Percentiles rank a stretch among this genome's conserved stretches.
These are phyloP conservation scores for Ocimum tenuiflorum DNA, from an alignment of 257 asterid genomes.

Conservation along the genomic window DNA sequence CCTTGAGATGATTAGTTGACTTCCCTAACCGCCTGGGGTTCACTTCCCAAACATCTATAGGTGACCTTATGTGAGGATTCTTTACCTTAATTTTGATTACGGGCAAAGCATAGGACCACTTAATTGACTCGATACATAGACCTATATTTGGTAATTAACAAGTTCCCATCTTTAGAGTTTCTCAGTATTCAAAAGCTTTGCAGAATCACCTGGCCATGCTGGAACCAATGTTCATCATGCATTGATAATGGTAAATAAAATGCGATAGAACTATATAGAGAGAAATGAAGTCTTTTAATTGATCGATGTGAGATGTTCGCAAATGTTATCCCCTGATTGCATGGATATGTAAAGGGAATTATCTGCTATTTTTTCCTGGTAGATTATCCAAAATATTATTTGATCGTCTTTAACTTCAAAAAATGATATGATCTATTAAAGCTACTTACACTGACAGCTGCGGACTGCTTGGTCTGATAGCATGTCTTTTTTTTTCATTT, in stretches of 20 bases:
- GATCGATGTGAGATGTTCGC: background rate
- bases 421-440: background rate
- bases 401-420: background rate
- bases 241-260: background rate
- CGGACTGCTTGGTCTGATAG: background rate
- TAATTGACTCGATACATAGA: background rate
- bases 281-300: background rate
- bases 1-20: background rate
- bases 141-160: background rate
- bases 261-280: background rate
- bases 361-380: background rate
- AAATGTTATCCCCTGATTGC: background rate
- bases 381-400: background rate
- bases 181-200: background rate
- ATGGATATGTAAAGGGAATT: background rate
- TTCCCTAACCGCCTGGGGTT: background rate
- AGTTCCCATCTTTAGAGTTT: background rate
- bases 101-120: background rate
- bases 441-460: slow-evolving; percentile 6
- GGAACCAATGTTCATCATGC: background rate
- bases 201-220: background rate
- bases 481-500: too few species aligned
- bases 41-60: background rate
- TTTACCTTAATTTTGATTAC: background rate
- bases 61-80: background rate